A percentile compares a stretch with the other conserved stretches of the same genome.
phyloP scores from a whole-genome alignment of 2,329 filamentous ascomycete species.

The Scedosporium boydii region DNA sequence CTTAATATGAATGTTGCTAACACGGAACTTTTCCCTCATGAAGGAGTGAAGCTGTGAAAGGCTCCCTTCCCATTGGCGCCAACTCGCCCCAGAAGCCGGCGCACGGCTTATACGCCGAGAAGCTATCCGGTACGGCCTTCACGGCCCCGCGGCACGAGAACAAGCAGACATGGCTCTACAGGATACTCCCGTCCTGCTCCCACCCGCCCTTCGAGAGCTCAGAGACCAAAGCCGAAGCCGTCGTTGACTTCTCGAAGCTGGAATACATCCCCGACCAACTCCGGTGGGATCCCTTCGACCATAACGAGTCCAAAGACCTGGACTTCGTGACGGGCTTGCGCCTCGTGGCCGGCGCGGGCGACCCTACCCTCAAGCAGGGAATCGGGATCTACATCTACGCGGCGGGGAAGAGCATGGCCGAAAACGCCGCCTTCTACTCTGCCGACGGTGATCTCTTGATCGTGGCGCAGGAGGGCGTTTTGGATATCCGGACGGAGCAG shows the following conservation, averaged over 20 bases:
- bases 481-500: slow-evolving; percentile 66
- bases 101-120: slow-evolving; percentile 73
- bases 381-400: slow-evolving; percentile 69
- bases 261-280: slow-evolving; percentile 74
- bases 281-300: slow-evolving; percentile 68
- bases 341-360: slow-evolving; percentile 66
- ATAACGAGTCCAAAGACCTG: slow-evolving; percentile 42
- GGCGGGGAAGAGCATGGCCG: slow-evolving; percentile 62
- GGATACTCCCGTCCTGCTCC: slow-evolving; percentile 55
- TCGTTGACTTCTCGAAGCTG: slow-evolving; percentile 32
- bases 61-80: slow-evolving; percentile 62
- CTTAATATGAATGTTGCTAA: not conserved
- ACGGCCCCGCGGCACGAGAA: slow-evolving; percentile 60
- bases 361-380: slow-evolving; percentile 65
- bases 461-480: slow-evolving; percentile 58
- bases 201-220: slow-evolving; percentile 46
- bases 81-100: slow-evolving; percentile 79
- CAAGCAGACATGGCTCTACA: slow-evolving; percentile 64
- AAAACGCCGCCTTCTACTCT: slow-evolving; percentile 64
- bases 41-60: slow-evolving; percentile 67
- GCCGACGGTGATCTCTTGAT: slow-evolving; percentile 70
- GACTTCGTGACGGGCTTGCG: slow-evolving; percentile 48
- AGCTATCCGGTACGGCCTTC: slow-evolving; percentile 64
- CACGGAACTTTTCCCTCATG: not conserved
- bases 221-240: slow-evolving; percentile 15